Percentiles rank a stretch among this genome's conserved stretches.
Conservation (phyloP, 2,329 filamentous ascomycete genomes). For the Stagonosporopsis cucurbitacearum region DNA sequence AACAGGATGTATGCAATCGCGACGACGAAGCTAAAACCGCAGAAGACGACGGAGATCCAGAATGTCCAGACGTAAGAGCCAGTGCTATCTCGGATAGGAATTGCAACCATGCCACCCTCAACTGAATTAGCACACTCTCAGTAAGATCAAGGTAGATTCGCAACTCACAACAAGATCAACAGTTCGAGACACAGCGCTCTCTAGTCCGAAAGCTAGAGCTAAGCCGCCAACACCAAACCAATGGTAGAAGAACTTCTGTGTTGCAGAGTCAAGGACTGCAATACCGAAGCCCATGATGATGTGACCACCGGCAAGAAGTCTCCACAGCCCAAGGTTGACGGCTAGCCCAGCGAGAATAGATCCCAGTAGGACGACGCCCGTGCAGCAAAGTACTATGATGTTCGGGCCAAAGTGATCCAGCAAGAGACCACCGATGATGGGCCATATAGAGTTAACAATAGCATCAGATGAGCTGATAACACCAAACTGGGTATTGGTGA, state of each 20-base stretch:
- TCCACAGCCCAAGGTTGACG: slow-evolving; percentile 1
- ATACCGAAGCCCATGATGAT: slow-evolving; percentile 9
- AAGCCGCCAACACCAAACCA: slow-evolving; percentile 2
- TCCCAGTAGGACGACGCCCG: neutral
- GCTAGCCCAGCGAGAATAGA: neutral
- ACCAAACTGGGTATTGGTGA: slow-evolving; percentile 4
- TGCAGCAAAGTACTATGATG: slow-evolving; percentile 2
- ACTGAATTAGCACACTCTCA: neutral
- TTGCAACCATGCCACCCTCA: slow-evolving; percentile 1
- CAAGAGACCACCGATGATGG: slow-evolving; percentile 2
- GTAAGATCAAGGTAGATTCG: neutral
- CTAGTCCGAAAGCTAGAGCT: slow-evolving; percentile 1
- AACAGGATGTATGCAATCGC: slow-evolving; percentile 1
- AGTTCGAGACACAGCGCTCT: slow-evolving; percentile 2
- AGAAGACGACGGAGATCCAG: slow-evolving; percentile 3
- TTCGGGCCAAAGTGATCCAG: slow-evolving; percentile 5
- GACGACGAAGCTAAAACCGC: neutral
- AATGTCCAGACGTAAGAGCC: slow-evolving; percentile 5
- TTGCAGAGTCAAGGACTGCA: slow-evolving; percentile 2
- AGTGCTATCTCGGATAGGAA: neutral
- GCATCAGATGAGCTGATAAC: slow-evolving; percentile 6
- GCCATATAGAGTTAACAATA: slow-evolving; percentile 4
- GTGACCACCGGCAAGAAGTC: slow-evolving; percentile 2
- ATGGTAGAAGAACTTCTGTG: slow-evolving; percentile 10
- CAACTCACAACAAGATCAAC: neutral